These are phyloP conservation scores for Neocucurbitaria cava DNA, from an alignment of 2,329 filamentous ascomycete species.

Conservation along the genomic window DNA sequence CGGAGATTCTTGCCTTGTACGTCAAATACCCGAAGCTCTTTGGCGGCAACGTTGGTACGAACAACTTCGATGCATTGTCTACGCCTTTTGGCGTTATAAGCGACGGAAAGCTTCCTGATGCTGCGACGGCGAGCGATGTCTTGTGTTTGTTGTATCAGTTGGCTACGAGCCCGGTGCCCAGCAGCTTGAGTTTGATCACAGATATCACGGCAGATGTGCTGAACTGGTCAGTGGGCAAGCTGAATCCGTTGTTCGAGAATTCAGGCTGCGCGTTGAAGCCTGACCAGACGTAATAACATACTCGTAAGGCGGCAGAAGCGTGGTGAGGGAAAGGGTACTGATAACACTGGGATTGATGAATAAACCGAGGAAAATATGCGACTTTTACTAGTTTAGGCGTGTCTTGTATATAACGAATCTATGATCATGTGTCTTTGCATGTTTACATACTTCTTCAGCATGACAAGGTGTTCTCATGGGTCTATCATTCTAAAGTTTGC, in stretches of 20 bases:
- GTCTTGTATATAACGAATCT: no score
- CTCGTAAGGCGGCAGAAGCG: no score
- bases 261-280: slow-evolving; percentile 51
- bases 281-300: no score
- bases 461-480: no score
- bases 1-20: slow-evolving; percentile 53
- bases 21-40: slow-evolving; percentile 53
- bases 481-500: no score
- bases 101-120: slow-evolving; percentile 46
- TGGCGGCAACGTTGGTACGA: slow-evolving; percentile 51
- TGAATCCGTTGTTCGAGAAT: slow-evolving; percentile 33
- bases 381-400: no score
- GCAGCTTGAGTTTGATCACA: slow-evolving; percentile 18
- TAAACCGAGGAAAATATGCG: no score
- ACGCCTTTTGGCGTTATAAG: slow-evolving; percentile 47
- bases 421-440: no score
- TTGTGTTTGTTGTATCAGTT: slow-evolving; percentile 56
- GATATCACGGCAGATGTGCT: slow-evolving; percentile 18
- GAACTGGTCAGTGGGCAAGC: slow-evolving; percentile 22
- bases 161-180: slow-evolving; percentile 47
- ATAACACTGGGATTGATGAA: no score
- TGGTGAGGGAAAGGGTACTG: no score
- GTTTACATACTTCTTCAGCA: no score
- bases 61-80: slow-evolving; percentile 48
- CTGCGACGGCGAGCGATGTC: slow-evolving; percentile 33